These are phyloP conservation scores for Sphagnurus paluster DNA, from an alignment of 1,284 basidiomycete genomes.

Conservation along the genomic window DNA sequence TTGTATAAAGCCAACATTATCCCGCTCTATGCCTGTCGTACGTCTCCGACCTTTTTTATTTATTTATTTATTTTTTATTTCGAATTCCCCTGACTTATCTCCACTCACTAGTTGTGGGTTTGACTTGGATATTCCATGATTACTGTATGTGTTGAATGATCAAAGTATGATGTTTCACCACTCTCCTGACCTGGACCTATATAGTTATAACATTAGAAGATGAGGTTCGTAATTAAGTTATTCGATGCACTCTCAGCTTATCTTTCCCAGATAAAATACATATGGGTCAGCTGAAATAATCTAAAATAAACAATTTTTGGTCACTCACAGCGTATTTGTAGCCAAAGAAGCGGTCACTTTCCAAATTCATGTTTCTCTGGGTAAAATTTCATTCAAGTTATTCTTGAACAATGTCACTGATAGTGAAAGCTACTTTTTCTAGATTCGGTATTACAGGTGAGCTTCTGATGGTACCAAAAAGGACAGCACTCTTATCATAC, in stretches of 20 bases:
- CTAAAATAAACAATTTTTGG: not conserved
- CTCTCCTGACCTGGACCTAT: not conserved
- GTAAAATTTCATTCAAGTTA: constrained; percentile 16
- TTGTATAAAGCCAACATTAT: constrained; percentile 20
- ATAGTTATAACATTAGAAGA: constrained; percentile 26
- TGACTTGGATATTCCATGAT: constrained; percentile 28
- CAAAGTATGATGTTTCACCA: not conserved
- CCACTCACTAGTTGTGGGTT: constrained; percentile 19
- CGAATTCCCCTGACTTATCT: constrained; percentile 2
- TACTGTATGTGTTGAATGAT: constrained; percentile 18
- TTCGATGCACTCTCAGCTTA: too few relatives aligned
- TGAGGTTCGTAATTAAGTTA: constrained; percentile 13
- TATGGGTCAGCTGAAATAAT: too few relatives aligned
- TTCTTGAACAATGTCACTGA: not conserved
- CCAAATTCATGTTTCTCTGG: constrained; percentile 33
- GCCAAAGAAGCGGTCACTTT: constrained; percentile 23
- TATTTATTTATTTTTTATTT: not conserved
- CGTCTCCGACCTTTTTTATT: too few relatives aligned
- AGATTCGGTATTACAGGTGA: constrained; percentile 34
- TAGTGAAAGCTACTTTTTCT: not conserved
- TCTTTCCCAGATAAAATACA: constrained; percentile 20
- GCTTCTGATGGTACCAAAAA: not conserved
- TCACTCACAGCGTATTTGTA: constrained; percentile 6
- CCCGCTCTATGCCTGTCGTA: constrained; percentile 36
- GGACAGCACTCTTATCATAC: too few relatives aligned